Evolutionary conservation across 2,329 filamentous ascomycete genomes (phyloP).

Genomic region (Aspergillus vadensis): DNA sequence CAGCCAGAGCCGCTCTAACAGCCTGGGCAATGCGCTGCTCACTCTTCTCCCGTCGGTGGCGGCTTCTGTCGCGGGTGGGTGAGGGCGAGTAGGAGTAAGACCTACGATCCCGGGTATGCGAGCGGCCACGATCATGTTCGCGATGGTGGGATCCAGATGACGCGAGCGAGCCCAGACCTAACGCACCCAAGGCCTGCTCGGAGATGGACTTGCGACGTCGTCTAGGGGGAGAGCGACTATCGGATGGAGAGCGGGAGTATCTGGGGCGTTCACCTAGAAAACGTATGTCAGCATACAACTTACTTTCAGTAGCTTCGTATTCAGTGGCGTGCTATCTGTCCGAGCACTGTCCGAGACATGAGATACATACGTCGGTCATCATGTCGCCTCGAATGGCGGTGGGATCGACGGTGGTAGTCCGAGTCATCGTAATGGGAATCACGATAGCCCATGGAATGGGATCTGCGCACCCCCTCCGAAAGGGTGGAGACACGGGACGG

Average conservation of each 20-base stretch:
- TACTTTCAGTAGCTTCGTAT: neutral
- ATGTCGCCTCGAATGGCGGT: conserved; percentile 50
- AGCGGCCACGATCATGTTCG: conserved; percentile 52
- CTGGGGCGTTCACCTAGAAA: conserved; percentile 33
- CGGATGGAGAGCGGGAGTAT: conserved; percentile 40
- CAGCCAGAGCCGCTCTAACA: conserved; percentile 85
- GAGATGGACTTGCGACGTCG: conserved; percentile 50
- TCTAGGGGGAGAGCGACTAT: conserved; percentile 43
- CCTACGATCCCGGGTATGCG: conserved; percentile 39
- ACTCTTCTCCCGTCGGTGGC: conserved; percentile 53
- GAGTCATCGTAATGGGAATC: conserved; percentile 37
- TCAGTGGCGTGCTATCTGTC: neutral
- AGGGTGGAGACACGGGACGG: conserved; percentile 31
- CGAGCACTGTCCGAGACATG: neutral
- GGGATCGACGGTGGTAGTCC: conserved; percentile 35
- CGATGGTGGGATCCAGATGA: conserved; percentile 42
- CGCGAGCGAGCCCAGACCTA: conserved; percentile 59
- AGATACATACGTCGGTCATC: conserved; percentile 44
- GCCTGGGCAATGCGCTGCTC: conserved; percentile 74
- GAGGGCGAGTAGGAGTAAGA: conserved; percentile 55
- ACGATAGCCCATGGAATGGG: conserved; percentile 40
- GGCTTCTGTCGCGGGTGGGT: conserved; percentile 55
- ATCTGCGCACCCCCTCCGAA: conserved; percentile 39
- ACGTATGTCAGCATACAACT: conserved; percentile 12
- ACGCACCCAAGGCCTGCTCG: conserved; percentile 54